phyloP scores from a whole-genome alignment of 495 filamentous ascomycete species.

The Lineolata rhizophorae region DNA sequence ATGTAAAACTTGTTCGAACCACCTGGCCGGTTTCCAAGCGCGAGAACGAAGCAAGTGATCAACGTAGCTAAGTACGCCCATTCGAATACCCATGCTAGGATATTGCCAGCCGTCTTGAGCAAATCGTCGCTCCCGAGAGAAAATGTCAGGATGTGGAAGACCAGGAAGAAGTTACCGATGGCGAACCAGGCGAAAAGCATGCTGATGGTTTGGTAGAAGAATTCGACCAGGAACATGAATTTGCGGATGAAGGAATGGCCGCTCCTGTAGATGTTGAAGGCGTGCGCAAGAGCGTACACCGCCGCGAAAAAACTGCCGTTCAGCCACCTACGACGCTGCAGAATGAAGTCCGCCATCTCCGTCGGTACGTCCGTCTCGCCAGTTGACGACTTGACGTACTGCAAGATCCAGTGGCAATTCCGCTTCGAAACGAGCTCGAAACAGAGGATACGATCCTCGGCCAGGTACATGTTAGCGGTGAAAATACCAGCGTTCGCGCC shows the following conservation, averaged over 20 bases:
- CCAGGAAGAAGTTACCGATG: slow-evolving; percentile 98
- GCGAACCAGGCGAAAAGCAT: slow-evolving; percentile 99
- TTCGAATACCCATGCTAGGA: slow-evolving; percentile 78
- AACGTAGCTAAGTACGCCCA: slow-evolving; percentile 89
- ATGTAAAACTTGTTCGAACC: slow-evolving; percentile 87
- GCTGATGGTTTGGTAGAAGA: slow-evolving; percentile 79
- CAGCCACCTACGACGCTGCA: slow-evolving; percentile 90
- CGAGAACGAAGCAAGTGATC: slow-evolving; percentile 84
- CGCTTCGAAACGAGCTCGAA: slow-evolving; percentile 97
- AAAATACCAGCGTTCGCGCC: slow-evolving; percentile 91
- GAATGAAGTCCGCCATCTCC: slow-evolving; percentile 80
- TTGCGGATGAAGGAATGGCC: slow-evolving; percentile 77
- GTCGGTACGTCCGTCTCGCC: slow-evolving; percentile 98
- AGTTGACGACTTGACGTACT: slow-evolving; percentile 91
- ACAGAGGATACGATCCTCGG: slow-evolving; percentile 96
- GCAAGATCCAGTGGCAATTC: slow-evolving; percentile 88
- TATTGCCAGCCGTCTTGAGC: slow-evolving; percentile 47
- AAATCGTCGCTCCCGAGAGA: slow-evolving; percentile 48
- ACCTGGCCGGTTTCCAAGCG: slow-evolving; percentile 88
- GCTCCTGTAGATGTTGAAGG: slow-evolving; percentile 82
- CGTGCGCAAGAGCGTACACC: slow-evolving; percentile 83
- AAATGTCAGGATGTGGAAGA: slow-evolving; percentile 89
- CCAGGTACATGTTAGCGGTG: slow-evolving; percentile 98
- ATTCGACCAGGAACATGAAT: slow-evolving; percentile 75
- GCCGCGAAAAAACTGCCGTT: slow-evolving; percentile 98